A percentile compares a stretch with the other conserved stretches of the same genome.
phyloP scores from a whole-genome alignment of 2,329 filamentous ascomycete genomes.

The Fusarium sp. region DNA sequence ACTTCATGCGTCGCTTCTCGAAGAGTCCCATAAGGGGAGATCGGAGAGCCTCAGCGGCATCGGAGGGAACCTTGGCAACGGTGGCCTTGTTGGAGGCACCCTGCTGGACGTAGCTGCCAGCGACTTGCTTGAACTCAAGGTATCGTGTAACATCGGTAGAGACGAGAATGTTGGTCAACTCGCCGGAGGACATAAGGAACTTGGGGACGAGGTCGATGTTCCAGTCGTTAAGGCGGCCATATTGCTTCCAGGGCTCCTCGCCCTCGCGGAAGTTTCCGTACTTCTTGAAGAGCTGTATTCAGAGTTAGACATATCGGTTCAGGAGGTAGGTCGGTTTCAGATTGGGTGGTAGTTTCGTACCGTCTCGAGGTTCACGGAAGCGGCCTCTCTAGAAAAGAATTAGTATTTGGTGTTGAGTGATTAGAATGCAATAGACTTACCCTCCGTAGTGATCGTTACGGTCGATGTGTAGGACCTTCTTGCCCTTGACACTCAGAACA shows the following conservation, averaged over 20 bases:
- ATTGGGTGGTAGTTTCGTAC: conserved; percentile 61
- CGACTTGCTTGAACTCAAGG: conserved; percentile 93
- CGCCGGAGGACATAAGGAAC: conserved; percentile 97
- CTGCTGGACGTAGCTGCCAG: conserved; percentile 96
- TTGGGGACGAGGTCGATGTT: conserved; percentile 99
- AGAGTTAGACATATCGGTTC: conserved; percentile 41
- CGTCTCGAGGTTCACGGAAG: conserved; percentile 95
- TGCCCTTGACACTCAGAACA: conserved; percentile 97
- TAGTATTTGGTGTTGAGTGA: conserved; percentile 23
- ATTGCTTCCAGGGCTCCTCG: conserved; percentile 97
- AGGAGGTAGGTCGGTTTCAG: conserved; percentile 24
- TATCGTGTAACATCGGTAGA: conserved; percentile 92
- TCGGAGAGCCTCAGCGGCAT: conserved; percentile 88
- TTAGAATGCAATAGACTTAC: conserved; percentile 64
- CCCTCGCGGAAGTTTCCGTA: conserved; percentile 84
- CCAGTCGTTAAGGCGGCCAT: conserved; percentile 97
- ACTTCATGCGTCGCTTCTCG: conserved; percentile 97
- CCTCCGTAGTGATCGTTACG: conserved; percentile 98
- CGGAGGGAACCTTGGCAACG: conserved; percentile 95
- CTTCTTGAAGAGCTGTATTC: conserved; percentile 88
- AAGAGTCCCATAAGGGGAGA: conserved; percentile 97
- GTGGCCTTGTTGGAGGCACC: conserved; percentile 84
- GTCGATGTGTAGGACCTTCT: conserved; percentile 99
- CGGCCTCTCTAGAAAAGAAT: conserved; percentile 75
- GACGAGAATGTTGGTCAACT: conserved; percentile 97